phyloP scores from a whole-genome alignment of 192 early-diverging fungal species.

The Coemansia sp. region DNA sequence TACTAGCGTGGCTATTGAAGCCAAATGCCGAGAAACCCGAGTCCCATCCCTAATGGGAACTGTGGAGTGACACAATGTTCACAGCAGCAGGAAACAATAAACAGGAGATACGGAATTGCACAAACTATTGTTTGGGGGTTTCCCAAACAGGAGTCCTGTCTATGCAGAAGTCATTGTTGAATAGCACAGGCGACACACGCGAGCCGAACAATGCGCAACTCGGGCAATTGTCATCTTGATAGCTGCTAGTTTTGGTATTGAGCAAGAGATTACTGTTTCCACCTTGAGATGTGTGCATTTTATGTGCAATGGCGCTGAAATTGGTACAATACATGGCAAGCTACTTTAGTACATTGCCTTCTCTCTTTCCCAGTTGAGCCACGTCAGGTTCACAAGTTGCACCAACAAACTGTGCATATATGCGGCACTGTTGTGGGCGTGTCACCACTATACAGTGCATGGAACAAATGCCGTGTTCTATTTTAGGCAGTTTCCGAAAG shows the following conservation, averaged over 20 bases:
- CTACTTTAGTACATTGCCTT: neutral
- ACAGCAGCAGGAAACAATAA: neutral
- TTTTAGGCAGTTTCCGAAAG: neutral
- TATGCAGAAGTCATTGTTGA: neutral
- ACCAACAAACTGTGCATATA: neutral
- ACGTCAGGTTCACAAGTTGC: neutral
- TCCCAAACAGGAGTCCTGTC: constrained; percentile 7
- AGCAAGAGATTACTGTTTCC: neutral
- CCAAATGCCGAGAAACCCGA: constrained; percentile 3
- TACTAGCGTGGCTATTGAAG: neutral
- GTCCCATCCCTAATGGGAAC: constrained; percentile 24
- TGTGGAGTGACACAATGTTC: constrained; percentile 19
- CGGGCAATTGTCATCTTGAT: neutral
- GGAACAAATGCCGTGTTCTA: neutral
- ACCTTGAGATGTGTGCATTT: neutral
- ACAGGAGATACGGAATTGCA: neutral
- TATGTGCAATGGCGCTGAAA: neutral
- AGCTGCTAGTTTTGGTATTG: neutral
- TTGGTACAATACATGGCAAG: neutral
- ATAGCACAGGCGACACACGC: neutral
- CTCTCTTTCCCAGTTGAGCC: neutral
- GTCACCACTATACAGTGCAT: neutral
- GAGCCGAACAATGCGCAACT: neutral
- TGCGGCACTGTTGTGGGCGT: neutral
- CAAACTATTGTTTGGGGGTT: neutral